Base-by-base conservation (phyloP, 495 filamentous ascomycete genomes). In the Annulohypoxylon moriforme region DNA sequence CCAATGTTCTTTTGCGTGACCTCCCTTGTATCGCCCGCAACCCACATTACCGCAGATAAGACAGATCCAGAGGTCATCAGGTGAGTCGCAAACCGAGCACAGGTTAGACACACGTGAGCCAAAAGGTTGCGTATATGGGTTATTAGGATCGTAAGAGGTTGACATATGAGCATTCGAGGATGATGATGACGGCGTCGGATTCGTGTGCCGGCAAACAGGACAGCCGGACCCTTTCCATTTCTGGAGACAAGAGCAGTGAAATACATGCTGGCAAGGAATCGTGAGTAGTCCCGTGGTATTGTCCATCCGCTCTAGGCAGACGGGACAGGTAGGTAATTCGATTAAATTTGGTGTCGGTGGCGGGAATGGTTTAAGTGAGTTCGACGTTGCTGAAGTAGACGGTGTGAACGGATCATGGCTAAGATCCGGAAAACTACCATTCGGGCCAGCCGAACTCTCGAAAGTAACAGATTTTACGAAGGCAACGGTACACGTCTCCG, bases 271-370 rank as follows among this genome's bases (percentile, higher is more conserved):
- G 79, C 96, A 99, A 68, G 95, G 89, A 36, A 98, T 98, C 0
- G 96, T 99, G 72, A 98, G 87, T 3, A 99, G 83, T 4, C 96
- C 96, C 0, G 93, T 94, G 5, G 94, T 97, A 73, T 99, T 94
- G 72, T 99, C 96, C 96, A 99, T 99, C 34, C 96, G 91, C 80
- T 99, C 96, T 11, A 99, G 86, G 71, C 96, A 99, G 13, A 99
- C 96, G 1, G 96, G 93, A 69, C 96, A 99, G 2, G 96, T 99
- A 4, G 96, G 96, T 0, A 99, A 85, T 80, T 99, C 96, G 64
- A 97, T 84, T 10, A 98, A 85, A 16, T 92, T 88, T 0, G 94
- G 94, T 1, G 96, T 98, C 9, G 95, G 96, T 20, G 96, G 96
- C 1, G 96, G 93, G 16, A 95, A 88, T 0, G 96, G 96, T 77